Percentiles rank a stretch among this genome's conserved stretches.
These are phyloP conservation scores for Mortierella sp. DNA, from an alignment of 371 early-diverging fungal genomes.

Conservation along the genomic window DNA sequence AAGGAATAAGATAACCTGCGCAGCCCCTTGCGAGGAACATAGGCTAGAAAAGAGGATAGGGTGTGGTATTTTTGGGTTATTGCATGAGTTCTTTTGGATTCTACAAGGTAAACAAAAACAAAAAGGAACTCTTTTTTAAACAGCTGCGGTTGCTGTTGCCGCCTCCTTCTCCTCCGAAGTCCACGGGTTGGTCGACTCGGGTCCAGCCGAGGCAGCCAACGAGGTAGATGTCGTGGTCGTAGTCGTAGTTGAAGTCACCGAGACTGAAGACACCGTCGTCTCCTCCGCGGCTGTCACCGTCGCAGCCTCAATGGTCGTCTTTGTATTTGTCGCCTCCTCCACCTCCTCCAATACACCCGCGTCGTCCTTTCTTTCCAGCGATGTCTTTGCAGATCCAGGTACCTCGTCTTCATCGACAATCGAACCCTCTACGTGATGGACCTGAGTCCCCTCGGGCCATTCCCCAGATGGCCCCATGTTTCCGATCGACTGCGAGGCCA, in stretches of 20 bases:
- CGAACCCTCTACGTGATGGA: constrained; percentile 13
- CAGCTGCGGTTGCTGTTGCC: neutral
- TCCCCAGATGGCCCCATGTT: constrained; percentile 45
- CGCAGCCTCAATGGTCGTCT: constrained; percentile 20
- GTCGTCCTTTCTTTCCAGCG: constrained; percentile 20
- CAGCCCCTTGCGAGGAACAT: too few relatives aligned
- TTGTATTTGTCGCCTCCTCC: constrained; percentile 24
- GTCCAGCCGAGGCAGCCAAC: constrained; percentile 42
- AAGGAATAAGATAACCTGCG: too few relatives aligned
- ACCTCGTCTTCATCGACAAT: constrained; percentile 9
- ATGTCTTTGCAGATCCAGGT: constrained; percentile 14
- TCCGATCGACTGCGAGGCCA: constrained; percentile 47
- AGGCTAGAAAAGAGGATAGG: too few relatives aligned
- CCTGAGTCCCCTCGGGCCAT: constrained; percentile 27
- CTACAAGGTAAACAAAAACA: too few relatives aligned
- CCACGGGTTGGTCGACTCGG: constrained; percentile 42
- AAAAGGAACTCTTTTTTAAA: too few relatives aligned
- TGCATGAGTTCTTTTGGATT: too few relatives aligned
- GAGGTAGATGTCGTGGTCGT: too few relatives aligned
- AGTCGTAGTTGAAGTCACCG: constrained; percentile 44
- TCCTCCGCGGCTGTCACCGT: constrained; percentile 17
- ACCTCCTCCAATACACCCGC: neutral
- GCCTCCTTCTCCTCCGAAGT: constrained; percentile 29
- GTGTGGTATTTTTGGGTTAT: too few relatives aligned
- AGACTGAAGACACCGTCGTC: constrained; percentile 14